Evolutionary conservation across 2,329 filamentous ascomycete species (phyloP), one percentile per base, ranked within the genome.

Genomic region (Orbilia oligospora): DNA sequence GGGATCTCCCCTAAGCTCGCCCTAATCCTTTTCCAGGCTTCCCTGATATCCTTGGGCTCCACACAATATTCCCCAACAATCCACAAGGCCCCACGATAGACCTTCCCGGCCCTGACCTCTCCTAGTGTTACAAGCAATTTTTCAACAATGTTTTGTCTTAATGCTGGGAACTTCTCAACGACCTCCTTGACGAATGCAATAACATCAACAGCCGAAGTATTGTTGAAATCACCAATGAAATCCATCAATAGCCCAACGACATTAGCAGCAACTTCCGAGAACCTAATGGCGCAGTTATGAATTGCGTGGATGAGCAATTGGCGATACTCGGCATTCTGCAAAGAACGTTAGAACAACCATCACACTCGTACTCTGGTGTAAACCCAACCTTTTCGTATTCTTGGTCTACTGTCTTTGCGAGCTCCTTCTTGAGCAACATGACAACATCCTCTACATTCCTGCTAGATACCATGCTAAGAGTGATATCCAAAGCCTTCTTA

Each of bases 121-220:
- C 91, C 91, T 53, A 99, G 87, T 0, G 96, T 98, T 14, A 93
- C 92, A 5, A 98, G 94, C 16, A 99, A 87, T 78, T 94, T 92
- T 82, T 92, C 90, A 5, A 98, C 91, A 81, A 99, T 98, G 0
- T 93, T 92, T 38, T 91, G 90, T 78, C 96, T 91, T 73, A 99
- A 88, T 82, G 93, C 91, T 6, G 96, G 96, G 87, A 98, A 99
- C 83, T 97, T 97, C 86, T 99, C 96, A 5, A 98, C 95, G 2
- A 99, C 96, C 84, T 99, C 96, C 86, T 99, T 99, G 80, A 99
- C 94, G 83, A 99, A 99, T 70, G 93, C 94, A 83, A 99, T 98
- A 68, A 99, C 95, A 85, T 99, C 96, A 33, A 99, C 93, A 0
- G 96, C 96, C 0, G 95, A 97, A 53, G 93, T 92, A 83, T 97